Evolutionary conservation across 2,329 filamentous ascomycete species (phyloP).

Genomic region (Neofusicoccum ribis): DNA sequence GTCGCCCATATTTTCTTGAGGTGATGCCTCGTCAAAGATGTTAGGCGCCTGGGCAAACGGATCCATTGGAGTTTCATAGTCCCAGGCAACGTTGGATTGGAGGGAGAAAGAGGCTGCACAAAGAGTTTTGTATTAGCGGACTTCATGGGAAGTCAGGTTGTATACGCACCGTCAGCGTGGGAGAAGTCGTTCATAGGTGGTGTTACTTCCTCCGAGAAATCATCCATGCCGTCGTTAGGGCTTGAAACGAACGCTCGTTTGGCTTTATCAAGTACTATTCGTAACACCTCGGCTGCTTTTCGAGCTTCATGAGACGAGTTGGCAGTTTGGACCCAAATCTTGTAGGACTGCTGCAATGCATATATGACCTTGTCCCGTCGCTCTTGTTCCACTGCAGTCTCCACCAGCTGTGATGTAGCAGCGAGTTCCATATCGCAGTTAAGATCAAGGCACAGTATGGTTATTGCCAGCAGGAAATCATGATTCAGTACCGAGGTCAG

Average conservation of each 20-base stretch:
- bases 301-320: not conserved
- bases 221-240: not conserved
- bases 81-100: no score
- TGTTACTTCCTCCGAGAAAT: not conserved
- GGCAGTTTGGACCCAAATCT: not conserved
- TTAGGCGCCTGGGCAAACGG: no score
- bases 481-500: constrained; percentile 45
- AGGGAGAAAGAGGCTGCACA: no score
- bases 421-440: constrained; percentile 21
- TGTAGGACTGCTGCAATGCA: not conserved
- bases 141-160: no score
- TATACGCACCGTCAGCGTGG: no score
- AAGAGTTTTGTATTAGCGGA: no score
- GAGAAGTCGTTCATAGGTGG: not conserved
- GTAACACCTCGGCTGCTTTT: not conserved
- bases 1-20: no score
- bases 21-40: no score
- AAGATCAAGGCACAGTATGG: constrained; percentile 49
- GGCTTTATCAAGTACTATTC: not conserved
- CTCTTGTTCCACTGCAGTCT: not conserved
- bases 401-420: not conserved
- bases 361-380: not conserved
- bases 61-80: no score
- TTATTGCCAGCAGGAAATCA: constrained; percentile 51
- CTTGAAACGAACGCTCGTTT: not conserved